These are phyloP conservation scores for Xylaria castorea DNA, from an alignment of 495 filamentous ascomycete species.

Conservation along the genomic window DNA sequence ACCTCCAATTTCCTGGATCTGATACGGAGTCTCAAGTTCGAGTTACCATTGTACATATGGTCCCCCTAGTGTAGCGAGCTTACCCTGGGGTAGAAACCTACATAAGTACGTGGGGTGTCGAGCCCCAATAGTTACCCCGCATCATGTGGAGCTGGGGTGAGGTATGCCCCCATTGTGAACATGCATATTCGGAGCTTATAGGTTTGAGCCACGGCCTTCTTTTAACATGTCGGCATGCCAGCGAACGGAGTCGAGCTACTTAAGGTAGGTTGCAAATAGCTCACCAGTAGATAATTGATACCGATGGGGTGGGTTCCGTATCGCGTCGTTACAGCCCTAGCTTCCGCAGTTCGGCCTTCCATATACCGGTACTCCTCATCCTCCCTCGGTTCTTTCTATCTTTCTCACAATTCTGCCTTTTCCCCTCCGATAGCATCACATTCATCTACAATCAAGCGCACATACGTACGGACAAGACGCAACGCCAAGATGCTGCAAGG, in stretches of 20 bases:
- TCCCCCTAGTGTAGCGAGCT: constrained; percentile 1
- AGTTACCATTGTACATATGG: no score
- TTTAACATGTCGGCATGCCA: not conserved
- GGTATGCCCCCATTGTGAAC: not conserved
- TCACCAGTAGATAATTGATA: not conserved
- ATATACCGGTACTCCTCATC: not conserved
- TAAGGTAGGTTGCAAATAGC: not conserved
- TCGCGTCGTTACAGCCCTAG: not conserved
- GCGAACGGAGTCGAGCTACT: not conserved
- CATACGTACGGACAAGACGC: constrained; percentile 16
- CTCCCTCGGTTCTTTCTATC: not conserved
- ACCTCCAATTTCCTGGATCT: not conserved
- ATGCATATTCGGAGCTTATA: not conserved
- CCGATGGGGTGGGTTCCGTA: constrained; percentile 15
- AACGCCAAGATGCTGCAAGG: constrained; percentile 64
- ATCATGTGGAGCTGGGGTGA: constrained; percentile 9
- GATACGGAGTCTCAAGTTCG: not conserved
- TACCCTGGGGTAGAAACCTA: not conserved
- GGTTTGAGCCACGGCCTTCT: not conserved
- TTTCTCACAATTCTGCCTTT: not conserved
- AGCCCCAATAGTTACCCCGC: constrained; percentile 18
- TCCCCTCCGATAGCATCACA: not conserved
- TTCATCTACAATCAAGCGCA: not conserved
- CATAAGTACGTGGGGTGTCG: not conserved
- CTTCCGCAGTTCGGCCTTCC: constrained; percentile 17